Base-by-base conservation (phyloP, 305 asterid species). In the Rubia balearica region DNA sequence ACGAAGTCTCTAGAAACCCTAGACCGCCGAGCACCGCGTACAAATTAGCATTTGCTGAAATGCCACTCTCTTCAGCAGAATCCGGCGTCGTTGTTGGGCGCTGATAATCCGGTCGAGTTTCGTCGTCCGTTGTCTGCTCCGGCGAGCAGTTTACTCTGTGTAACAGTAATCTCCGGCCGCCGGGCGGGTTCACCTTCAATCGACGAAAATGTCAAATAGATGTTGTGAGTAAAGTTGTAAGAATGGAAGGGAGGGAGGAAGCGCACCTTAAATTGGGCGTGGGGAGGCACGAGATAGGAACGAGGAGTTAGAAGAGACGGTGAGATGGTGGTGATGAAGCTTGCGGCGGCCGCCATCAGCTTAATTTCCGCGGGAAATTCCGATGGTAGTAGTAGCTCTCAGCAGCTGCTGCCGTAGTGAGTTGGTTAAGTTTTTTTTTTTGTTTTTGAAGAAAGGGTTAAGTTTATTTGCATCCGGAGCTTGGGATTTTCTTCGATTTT, bases 1-100 rank as follows among this genome's bases (percentile, higher is more conserved):
- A 93, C 11, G 89, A 81, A 3, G 98, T 90, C 79, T 93, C 98
- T 68, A 93, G 71, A 68, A 90, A 88, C 45, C 98, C 98, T 59
- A 93, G 60, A 38, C 88, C 92, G 38, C 97, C 98, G 27, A 93
- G 89, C 55, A 79, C 93, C 33, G 88, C 91, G 69, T 83, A 83
- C 96, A 90, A 89, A 72, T 73, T 80, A 78, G 83, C 13, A 36
- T 61, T 89, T 19, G 87, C 76, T 63, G 96, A 78, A 75, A 80
- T 72, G 81, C 71, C 78, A 8, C 76, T 53, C 36, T 62, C 86
- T 64, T 51, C 80, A 64, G 33, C 71, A 79, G 70, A 56, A 43
- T 77, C 24, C 27, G 81, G 49, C 24, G 83, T n/a, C 33, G 73
- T 17, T 42, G 70, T 71, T 75, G 85, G 79, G 38, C 84, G 22